Evolutionary conservation across 1,284 basidiomycete species (phyloP), one percentile per base, ranked within the genome.

Genomic region (Moesziomyces globuligerus): DNA sequence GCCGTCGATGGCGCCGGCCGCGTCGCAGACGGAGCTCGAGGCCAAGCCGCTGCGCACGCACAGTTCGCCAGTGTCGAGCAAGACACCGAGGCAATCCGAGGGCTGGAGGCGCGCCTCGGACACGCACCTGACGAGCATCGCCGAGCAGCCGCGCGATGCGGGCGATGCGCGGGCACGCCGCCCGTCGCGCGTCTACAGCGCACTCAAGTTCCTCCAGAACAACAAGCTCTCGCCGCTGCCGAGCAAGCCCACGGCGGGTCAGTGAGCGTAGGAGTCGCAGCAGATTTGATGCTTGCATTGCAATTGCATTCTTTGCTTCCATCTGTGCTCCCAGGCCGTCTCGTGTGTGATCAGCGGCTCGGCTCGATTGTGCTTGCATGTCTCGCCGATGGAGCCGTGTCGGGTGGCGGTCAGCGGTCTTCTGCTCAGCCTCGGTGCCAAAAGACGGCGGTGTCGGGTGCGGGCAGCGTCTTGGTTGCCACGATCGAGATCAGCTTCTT

Each of bases 61-160:
- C 40, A 65, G 61, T 46, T 20, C 45, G 25, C 61, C 61, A 21
- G 61, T 47, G 20, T 49, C 49, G 8, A 46, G 51, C 20, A 51
- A 49, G 55, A 54, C 38, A n/a, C 47, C 46, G n/a, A 47, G 46
- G 38, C 41, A 54, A 1, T 18, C 47, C 4, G 61, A 65, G 8
- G 51, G 46, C 8, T 34, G 45, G 23, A 49, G 59, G n/a, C 48
- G 66, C 28, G 59, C 56, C 7, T 70, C 67, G 24, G 67, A 70
- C 28, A 64, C 67, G 1, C 55, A 64, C 23, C 52, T 70, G 20
- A 44, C 43, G 17, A 64, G 55, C 9, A 60, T 70, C 15, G 10
- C 44, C 4, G 60, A 60, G 15, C 55, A 54, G 50, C 53, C 52
- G n/a, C 51, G 48, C 17, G 43, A 44, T 3, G 37, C 39, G 23